These are phyloP conservation scores for Carex kokanica DNA, from an alignment of 176 grass and related monocot species.

Conservation along the genomic window DNA sequence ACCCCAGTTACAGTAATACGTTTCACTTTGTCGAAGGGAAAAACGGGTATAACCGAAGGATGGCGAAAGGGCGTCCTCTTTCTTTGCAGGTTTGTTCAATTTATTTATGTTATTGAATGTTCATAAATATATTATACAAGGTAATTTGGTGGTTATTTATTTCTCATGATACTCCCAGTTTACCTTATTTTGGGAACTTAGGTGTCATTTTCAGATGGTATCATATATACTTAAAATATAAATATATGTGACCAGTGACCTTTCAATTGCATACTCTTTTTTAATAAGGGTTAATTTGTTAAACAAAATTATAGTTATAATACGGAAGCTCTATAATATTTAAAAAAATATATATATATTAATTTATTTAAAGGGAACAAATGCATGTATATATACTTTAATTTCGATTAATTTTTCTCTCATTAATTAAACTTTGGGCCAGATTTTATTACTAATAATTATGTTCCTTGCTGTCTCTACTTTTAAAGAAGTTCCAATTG, in stretches of 20 bases:
- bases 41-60: constrained; percentile 30
- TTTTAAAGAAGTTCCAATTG: not conserved
- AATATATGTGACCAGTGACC: not conserved
- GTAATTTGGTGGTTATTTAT: not conserved
- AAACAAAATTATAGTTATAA: not conserved
- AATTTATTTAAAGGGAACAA: not conserved
- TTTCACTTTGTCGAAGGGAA: constrained; percentile 17
- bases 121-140: not conserved
- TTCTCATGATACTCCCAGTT: not conserved
- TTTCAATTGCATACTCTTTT: not conserved
- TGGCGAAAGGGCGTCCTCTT: constrained; percentile 52
- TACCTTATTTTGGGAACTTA: not conserved
- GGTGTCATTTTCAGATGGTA: not conserved
- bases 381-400: no score
- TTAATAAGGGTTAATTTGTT: not conserved
- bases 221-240: no score
- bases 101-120: not conserved
- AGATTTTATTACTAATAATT: not conserved
- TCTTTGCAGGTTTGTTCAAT: constrained; percentile 49
- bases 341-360: not conserved
- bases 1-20: constrained; percentile 19
- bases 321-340: not conserved
- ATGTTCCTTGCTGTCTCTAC: not conserved
- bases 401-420: not conserved
- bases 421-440: not conserved